Percentiles rank a stretch among this genome's conserved stretches.
Evolutionary conservation across 495 filamentous ascomycete genomes (phyloP).

Genomic region (Niebla homalea): DNA sequence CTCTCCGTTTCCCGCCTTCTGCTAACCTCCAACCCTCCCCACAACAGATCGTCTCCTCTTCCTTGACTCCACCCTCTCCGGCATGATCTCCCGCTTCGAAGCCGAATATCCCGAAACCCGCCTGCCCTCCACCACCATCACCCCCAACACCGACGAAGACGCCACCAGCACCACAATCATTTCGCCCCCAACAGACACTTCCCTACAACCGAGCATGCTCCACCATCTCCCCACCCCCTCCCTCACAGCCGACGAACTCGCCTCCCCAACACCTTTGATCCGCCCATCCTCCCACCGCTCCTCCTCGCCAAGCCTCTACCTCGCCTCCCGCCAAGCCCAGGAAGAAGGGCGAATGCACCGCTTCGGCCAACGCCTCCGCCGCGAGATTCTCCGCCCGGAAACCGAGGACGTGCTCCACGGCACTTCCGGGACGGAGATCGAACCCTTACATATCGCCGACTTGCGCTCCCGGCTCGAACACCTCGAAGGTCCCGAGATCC

Average conservation of each 20-base stretch:
- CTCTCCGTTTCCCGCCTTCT: no score
- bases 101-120: slow-evolving; percentile 89
- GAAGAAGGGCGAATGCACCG: slow-evolving; percentile 87
- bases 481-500: slow-evolving; percentile 46
- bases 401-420: slow-evolving; percentile 27
- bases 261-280: slow-evolving; percentile 27
- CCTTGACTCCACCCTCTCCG: slow-evolving; percentile 75
- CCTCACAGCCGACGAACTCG: slow-evolving; percentile 25
- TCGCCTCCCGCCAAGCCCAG: slow-evolving; percentile 62
- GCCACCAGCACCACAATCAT: slow-evolving; percentile 25
- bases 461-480: slow-evolving; percentile 51
- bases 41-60: slow-evolving; percentile 69
- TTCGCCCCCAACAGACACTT: slow-evolving; percentile 31
- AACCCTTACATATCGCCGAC: slow-evolving; percentile 43
- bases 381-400: slow-evolving; percentile 44
- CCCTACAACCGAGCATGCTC: slow-evolving; percentile 52
- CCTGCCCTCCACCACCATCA: slow-evolving; percentile 21
- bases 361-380: slow-evolving; percentile 66
- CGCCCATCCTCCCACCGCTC: slow-evolving; percentile 34
- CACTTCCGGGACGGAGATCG: slow-evolving; percentile 26
- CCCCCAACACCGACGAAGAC: slow-evolving; percentile 25
- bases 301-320: slow-evolving; percentile 52
- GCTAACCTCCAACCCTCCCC: slow-evolving; percentile 12
- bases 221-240: slow-evolving; percentile 24
- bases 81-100: slow-evolving; percentile 90